A percentile compares a stretch with the other conserved stretches of the same genome.
Conservation (phyloP, 805 yeast genomes). For the Komagataella pastoris region DNA sequence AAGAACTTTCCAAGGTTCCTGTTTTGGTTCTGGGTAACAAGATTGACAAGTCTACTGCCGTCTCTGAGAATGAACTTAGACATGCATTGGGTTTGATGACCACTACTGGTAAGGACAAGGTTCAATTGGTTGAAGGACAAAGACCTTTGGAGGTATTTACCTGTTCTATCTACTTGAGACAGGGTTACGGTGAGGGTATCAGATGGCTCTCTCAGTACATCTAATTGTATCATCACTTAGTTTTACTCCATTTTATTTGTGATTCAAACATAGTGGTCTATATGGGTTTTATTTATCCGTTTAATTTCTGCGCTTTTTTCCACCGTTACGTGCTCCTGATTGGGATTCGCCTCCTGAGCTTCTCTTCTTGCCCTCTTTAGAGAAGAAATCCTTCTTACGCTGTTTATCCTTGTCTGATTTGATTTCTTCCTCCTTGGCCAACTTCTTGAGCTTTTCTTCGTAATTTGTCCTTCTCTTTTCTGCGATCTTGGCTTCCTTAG, state of each 20-base stretch:
- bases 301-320: slow-evolving; percentile 7
- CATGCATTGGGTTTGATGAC: slow-evolving; percentile 76
- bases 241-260: background rate
- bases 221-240: slow-evolving; percentile 16
- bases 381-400: slow-evolving; percentile 78
- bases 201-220: slow-evolving; percentile 97
- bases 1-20: slow-evolving; percentile 82
- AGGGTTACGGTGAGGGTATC: slow-evolving; percentile 97
- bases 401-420: slow-evolving; percentile 67
- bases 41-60: slow-evolving; percentile 90
- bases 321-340: slow-evolving; percentile 13
- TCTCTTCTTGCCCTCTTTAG: slow-evolving; percentile 57
- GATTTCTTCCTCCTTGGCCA: slow-evolving; percentile 62
- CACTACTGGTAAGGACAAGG: slow-evolving; percentile 84
- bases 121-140: slow-evolving; percentile 47
- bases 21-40: slow-evolving; percentile 92
- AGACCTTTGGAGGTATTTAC: slow-evolving; percentile 94
- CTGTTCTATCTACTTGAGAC: slow-evolving; percentile 98
- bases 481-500: slow-evolving; percentile 67
- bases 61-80: slow-evolving; percentile 87
- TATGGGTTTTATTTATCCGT: background rate
- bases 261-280: background rate
- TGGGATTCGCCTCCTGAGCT: slow-evolving; percentile 16
- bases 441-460: slow-evolving; percentile 57
- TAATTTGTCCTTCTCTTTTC: slow-evolving; percentile 66